These are phyloP conservation scores for Suillus bovinus DNA, from an alignment of 768 basidiomycete genomes.

Conservation along the genomic window DNA sequence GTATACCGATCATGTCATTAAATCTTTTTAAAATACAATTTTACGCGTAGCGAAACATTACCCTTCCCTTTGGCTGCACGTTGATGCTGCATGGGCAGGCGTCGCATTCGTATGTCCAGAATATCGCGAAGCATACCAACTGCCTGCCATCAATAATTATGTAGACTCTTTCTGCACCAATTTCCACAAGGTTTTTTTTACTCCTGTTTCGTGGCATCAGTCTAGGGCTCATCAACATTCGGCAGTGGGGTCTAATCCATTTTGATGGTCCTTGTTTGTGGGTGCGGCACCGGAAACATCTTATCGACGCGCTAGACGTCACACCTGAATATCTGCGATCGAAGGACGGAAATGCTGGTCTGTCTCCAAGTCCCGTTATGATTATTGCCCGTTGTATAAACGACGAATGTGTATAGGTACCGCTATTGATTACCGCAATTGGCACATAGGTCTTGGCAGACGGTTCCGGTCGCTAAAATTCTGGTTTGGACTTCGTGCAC, in stretches of 20 bases:
- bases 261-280: slow-evolving; percentile 82
- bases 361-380: too few species aligned
- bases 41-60: slow-evolving; percentile 50
- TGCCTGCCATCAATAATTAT: slow-evolving; percentile 73
- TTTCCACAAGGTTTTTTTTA: slow-evolving; percentile 75
- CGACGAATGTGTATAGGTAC: slow-evolving; percentile 43
- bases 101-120: slow-evolving; percentile 81
- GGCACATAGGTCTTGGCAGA: slow-evolving; percentile 85
- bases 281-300: slow-evolving; percentile 70
- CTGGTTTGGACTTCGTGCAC: slow-evolving; percentile 90
- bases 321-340: slow-evolving; percentile 85
- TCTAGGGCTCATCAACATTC: not conserved
- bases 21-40: not conserved
- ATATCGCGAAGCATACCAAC: slow-evolving; percentile 55
- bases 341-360: slow-evolving; percentile 71
- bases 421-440: slow-evolving; percentile 87
- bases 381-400: too few species aligned
- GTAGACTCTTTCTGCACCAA: slow-evolving; percentile 86
- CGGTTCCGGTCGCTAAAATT: slow-evolving; percentile 89
- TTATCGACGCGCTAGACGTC: slow-evolving; percentile 82
- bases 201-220: not conserved
- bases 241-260: slow-evolving; percentile 85
- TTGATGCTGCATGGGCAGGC: slow-evolving; percentile 94
- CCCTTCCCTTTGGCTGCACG: slow-evolving; percentile 79
- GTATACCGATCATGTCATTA: slow-evolving; percentile 21